phyloP scores from a whole-genome alignment of 805 yeast species.

The Candida taoyuanica region DNA sequence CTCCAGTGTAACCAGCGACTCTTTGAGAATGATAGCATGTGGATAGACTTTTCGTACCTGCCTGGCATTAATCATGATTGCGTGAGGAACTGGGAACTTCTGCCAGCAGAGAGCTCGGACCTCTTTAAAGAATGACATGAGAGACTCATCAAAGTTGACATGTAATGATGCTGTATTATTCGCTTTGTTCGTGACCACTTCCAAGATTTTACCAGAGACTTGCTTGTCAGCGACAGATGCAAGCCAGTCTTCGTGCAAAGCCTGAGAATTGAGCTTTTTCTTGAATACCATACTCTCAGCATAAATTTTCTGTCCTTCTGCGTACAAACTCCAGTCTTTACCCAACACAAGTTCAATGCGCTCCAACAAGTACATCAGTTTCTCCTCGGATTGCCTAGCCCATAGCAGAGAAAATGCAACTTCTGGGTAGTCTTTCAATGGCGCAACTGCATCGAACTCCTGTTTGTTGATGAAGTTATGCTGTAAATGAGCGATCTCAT shows the following conservation, averaged over 20 bases:
- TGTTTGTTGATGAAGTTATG: constrained; percentile 33
- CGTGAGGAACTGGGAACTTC: constrained; percentile 55
- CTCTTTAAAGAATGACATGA: constrained; percentile 46
- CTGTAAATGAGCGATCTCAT: constrained; percentile 42
- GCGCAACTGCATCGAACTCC: constrained; percentile 33
- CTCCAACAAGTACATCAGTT: constrained; percentile 36
- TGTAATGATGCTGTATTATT: constrained; percentile 26
- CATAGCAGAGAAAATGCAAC: constrained; percentile 45
- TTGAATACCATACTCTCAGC: constrained; percentile 43
- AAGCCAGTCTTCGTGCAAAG: constrained; percentile 48
- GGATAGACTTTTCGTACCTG: constrained; percentile 52
- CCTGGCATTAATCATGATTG: constrained; percentile 42
- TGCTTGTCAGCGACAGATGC: constrained; percentile 21
- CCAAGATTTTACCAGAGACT: constrained; percentile 36
- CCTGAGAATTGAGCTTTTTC: constrained; percentile 41
- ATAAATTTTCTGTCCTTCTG: constrained; percentile 63
- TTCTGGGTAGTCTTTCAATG: constrained; percentile 43
- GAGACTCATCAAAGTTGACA: constrained; percentile 48
- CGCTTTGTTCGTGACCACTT: constrained; percentile 28
- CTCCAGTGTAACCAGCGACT: constrained; percentile 42
- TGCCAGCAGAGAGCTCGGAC: constrained; percentile 44
- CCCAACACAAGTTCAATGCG: constrained; percentile 53
- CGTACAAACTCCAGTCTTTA: constrained; percentile 52
- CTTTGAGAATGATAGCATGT: constrained; percentile 48
- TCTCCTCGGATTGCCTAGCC: constrained; percentile 46